Evolutionary conservation across 2,329 filamentous ascomycete genomes (phyloP).

Genomic region (Sporothrix phasma): DNA sequence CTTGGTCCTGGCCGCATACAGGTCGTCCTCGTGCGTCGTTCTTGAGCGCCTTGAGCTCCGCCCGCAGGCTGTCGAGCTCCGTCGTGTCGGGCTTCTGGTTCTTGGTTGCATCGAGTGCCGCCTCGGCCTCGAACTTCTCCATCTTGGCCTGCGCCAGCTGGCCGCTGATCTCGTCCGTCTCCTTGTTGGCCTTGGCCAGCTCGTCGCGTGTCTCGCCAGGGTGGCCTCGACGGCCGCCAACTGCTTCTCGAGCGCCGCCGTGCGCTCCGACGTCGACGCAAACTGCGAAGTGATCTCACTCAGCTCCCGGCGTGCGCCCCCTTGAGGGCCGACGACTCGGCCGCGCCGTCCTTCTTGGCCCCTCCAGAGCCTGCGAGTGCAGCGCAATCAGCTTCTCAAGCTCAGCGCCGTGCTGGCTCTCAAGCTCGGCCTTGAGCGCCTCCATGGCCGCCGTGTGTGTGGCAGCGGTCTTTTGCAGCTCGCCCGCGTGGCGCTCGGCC

Average conservation of each 20-base stretch:
- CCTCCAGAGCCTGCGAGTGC: slow-evolving; percentile 36
- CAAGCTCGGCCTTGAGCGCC: slow-evolving; percentile 32
- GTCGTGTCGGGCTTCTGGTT: slow-evolving; percentile 47
- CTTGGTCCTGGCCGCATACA: slow-evolving; percentile 28
- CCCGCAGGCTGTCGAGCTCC: slow-evolving; percentile 42
- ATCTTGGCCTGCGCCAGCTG: slow-evolving; percentile 51
- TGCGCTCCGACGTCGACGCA: slow-evolving; percentile 30
- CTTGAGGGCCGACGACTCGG: slow-evolving; percentile 27
- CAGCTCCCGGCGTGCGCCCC: slow-evolving; percentile 29
- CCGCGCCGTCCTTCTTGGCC: slow-evolving; percentile 36
- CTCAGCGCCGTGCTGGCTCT: slow-evolving; percentile 30
- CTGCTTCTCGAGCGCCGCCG: slow-evolving; percentile 31
- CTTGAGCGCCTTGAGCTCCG: slow-evolving; percentile 40
- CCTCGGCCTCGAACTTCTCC: slow-evolving; percentile 48
- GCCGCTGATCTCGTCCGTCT: slow-evolving; percentile 40
- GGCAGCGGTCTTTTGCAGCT: slow-evolving; percentile 24
- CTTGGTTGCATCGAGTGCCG: slow-evolving; percentile 49
- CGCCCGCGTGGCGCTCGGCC: slow-evolving; percentile 16
- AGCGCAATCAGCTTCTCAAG: slow-evolving; percentile 36
- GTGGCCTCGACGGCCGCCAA: slow-evolving; percentile 30
- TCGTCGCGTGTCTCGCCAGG: slow-evolving; percentile 31
- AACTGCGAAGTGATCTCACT: slow-evolving; percentile 29
- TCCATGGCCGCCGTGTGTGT: slow-evolving; percentile 28
- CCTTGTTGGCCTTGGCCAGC: slow-evolving; percentile 36
- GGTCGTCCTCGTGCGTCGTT: slow-evolving; percentile 29